phyloP scores from a whole-genome alignment of 2,329 filamentous ascomycete species.

The Erysiphe pulchra region DNA sequence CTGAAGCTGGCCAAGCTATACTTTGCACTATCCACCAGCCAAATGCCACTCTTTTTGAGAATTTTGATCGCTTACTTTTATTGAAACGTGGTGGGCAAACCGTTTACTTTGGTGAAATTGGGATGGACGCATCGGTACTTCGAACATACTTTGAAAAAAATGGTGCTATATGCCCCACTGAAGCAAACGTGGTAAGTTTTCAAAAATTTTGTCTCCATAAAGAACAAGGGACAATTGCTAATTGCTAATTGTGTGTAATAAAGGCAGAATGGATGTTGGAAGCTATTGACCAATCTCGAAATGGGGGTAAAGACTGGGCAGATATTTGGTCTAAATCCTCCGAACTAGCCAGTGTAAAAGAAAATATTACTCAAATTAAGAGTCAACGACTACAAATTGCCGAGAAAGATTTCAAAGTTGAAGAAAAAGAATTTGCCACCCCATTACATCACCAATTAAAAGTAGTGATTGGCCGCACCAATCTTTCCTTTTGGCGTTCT shows the following conservation, averaged over 20 bases:
- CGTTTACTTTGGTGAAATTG: constrained; percentile 43
- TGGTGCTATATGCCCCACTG: constrained; percentile 24
- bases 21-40: constrained; percentile 48
- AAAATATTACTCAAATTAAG: constrained; percentile 29
- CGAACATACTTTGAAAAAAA: constrained; percentile 20
- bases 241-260: not conserved
- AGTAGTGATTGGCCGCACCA: constrained; percentile 45
- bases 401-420: constrained; percentile 12
- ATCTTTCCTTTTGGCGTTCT: constrained; percentile 60
- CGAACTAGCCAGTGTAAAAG: constrained; percentile 28
- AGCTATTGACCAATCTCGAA: constrained; percentile 35
- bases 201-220: no score
- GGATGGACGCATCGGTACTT: constrained; percentile 31
- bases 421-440: constrained; percentile 58
- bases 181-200: constrained; percentile 19
- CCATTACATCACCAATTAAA: constrained; percentile 57
- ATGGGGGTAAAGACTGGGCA: constrained; percentile 37
- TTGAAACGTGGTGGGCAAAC: constrained; percentile 36
- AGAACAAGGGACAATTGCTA: not conserved
- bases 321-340: constrained; percentile 33
- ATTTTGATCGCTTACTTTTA: constrained; percentile 39
- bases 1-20: constrained; percentile 38
- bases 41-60: constrained; percentile 40
- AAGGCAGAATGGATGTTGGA: constrained; percentile 28
- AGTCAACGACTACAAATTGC: constrained; percentile 21